A percentile compares a stretch with the other conserved stretches of the same genome.
Conservation (phyloP, 352 stramenopile species). For the Globisporangium camurandrum region DNA sequence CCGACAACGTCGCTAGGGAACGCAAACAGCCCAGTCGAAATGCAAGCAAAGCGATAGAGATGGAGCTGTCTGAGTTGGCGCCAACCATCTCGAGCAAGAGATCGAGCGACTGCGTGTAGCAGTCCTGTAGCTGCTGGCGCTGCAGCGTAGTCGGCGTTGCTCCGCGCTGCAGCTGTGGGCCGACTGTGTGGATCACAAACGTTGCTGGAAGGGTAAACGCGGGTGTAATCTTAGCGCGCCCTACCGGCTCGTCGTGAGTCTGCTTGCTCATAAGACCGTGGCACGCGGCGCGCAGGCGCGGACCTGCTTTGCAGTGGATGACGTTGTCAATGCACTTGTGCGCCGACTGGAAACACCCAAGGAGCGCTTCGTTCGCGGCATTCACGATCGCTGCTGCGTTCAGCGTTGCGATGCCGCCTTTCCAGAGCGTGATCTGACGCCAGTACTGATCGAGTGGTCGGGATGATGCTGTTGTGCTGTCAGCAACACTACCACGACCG, state of each 20-base stretch:
- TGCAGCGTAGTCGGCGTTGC: constrained; percentile 16
- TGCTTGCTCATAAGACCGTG: constrained; percentile 35
- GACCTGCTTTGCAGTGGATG: constrained; percentile 54
- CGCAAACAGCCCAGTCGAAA: constrained; percentile 61
- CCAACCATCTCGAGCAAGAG: constrained; percentile 27
- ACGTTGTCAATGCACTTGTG: constrained; percentile 74
- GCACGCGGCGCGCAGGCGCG: constrained; percentile 46
- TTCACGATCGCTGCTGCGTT: constrained; percentile 58
- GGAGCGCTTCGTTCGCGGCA: constrained; percentile 47
- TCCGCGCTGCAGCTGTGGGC: constrained; percentile 37
- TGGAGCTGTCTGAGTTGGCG: not conserved
- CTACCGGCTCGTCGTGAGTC: constrained; percentile 28
- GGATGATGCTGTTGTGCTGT: not conserved
- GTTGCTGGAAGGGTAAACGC: constrained; percentile 38
- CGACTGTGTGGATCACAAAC: constrained; percentile 59
- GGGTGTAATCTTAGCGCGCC: constrained; percentile 45
- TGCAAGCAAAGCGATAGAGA: constrained; percentile 65
- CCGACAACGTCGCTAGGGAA: constrained; percentile 52
- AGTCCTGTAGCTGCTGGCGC: constrained; percentile 25
- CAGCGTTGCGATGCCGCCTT: constrained; percentile 62
- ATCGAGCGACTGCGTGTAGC: constrained; percentile 47
- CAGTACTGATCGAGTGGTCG: constrained; percentile 4
- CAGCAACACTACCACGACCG: constrained; percentile 2
- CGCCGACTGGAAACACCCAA: constrained; percentile 65
- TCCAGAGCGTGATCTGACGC: constrained; percentile 44